A percentile compares a stretch with the other conserved stretches of the same genome.
Evolutionary conservation across 768 basidiomycete species (phyloP).

Genomic region (Albatrellus ellisii): DNA sequence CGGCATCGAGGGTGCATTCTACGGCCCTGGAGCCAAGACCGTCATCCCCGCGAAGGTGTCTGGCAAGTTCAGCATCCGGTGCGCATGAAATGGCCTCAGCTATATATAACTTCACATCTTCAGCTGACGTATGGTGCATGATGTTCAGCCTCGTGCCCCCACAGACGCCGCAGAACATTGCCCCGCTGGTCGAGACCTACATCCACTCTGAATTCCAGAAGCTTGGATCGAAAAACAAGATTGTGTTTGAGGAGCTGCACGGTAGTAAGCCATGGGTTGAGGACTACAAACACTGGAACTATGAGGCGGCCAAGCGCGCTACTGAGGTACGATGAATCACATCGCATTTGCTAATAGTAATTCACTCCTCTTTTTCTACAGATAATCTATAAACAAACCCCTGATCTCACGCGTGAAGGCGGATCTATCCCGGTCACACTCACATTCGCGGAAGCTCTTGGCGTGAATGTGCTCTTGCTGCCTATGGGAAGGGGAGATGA

Average conservation of each 20-base stretch:
- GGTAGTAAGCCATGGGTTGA: slow-evolving; percentile 89
- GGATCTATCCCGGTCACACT: slow-evolving; percentile 91
- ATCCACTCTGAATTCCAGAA: slow-evolving; percentile 73
- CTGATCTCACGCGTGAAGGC: slow-evolving; percentile 83
- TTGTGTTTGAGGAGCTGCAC: slow-evolving; percentile 57
- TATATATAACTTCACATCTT: not conserved
- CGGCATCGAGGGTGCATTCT: slow-evolving; percentile 94
- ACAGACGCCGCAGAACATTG: slow-evolving; percentile 65
- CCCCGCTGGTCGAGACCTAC: slow-evolving; percentile 57
- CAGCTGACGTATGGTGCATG: not conserved
- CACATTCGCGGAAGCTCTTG: slow-evolving; percentile 81
- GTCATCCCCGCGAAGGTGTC: slow-evolving; percentile 85
- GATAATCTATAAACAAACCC: slow-evolving; percentile 54
- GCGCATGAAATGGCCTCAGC: slow-evolving; percentile 15
- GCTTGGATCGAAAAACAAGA: slow-evolving; percentile 72
- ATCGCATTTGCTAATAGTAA: not conserved
- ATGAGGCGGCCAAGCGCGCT: slow-evolving; percentile 73
- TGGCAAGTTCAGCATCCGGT: slow-evolving; percentile 94
- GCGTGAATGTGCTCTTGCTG: slow-evolving; percentile 76
- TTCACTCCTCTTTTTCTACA: slow-evolving; percentile 9
- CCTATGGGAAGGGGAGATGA: slow-evolving; percentile 95
- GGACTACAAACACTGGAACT: slow-evolving; percentile 85
- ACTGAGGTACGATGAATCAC: slow-evolving; percentile 42
- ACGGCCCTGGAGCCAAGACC: slow-evolving; percentile 70
- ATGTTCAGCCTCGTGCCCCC: slow-evolving; percentile 64